Evolutionary conservation across 306 rosid species (phyloP).

Genomic region (Phaseolus lunatus): DNA sequence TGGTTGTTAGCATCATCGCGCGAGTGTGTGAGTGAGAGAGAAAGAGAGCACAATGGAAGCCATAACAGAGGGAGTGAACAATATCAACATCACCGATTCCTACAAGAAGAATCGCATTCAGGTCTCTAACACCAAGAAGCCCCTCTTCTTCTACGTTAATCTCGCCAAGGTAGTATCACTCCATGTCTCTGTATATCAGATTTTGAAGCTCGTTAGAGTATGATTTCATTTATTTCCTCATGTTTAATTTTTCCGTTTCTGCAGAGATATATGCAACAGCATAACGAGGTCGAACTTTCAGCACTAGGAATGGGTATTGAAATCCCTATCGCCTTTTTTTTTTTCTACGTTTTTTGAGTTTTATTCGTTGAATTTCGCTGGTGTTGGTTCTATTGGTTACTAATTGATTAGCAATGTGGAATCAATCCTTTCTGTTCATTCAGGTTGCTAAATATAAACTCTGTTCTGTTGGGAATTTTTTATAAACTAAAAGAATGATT

Average conservation of each 20-base stretch:
- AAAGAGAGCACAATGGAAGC: constrained; percentile 61
- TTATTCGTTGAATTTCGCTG: neutral
- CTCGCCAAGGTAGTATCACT: constrained; percentile 71
- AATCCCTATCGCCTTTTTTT: neutral
- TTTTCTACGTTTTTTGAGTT: neutral
- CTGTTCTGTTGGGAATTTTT: neutral
- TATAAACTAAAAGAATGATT: neutral
- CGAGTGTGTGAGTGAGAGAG: neutral
- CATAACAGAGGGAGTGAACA: constrained; percentile 65
- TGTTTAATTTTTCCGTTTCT: constrained; percentile 2
- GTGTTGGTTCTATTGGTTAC: neutral
- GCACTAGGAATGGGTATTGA: constrained; percentile 83
- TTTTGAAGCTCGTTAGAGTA: neutral
- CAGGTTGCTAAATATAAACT: neutral
- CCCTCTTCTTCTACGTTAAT: constrained; percentile 80
- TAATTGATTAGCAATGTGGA: neutral
- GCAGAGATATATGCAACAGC: constrained; percentile 84
- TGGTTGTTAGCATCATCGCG: neutral
- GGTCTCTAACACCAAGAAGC: constrained; percentile 79
- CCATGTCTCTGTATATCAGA: too few relatives aligned
- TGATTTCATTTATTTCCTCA: neutral
- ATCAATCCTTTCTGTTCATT: neutral
- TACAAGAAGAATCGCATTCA: constrained; percentile 79
- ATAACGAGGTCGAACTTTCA: constrained; percentile 84
- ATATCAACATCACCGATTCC: constrained; percentile 59